These are phyloP conservation scores for Platanthera zijinensis DNA, from an alignment of 106 monocot species.

Conservation along the genomic window DNA sequence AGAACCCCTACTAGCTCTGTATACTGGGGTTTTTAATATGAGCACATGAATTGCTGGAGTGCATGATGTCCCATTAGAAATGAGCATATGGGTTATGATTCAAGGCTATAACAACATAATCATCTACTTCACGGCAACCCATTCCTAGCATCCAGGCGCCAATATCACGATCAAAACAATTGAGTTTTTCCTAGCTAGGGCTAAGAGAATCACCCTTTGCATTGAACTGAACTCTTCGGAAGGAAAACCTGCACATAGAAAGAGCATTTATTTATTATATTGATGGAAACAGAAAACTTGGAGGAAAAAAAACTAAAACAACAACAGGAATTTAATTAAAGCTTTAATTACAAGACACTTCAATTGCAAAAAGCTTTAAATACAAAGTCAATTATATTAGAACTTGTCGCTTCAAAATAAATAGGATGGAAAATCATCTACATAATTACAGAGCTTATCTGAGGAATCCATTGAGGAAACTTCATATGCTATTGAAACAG, in stretches of 20 bases:
- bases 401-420: neutral
- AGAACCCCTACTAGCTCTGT: no score
- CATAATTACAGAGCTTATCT: conserved; percentile 1
- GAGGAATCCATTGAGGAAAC: conserved; percentile 19
- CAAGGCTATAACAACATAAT: no score
- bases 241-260: conserved; percentile 32
- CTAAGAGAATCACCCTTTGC: conserved; percentile 36
- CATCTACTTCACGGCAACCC: no score
- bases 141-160: neutral
- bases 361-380: neutral
- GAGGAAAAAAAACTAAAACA: neutral
- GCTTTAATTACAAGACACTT: neutral
- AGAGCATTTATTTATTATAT: neutral
- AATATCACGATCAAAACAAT: neutral
- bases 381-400: neutral
- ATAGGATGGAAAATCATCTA: neutral
- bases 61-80: neutral
- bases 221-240: conserved; percentile 14
- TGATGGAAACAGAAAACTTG: neutral
- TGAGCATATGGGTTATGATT: neutral
- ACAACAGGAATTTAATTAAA: neutral
- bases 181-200: neutral
- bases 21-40: no score
- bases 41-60: no score
- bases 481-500: conserved; percentile 73